Evolutionary conservation across 805 yeast species (phyloP), one percentile per base, ranked within the genome.

Genomic region (Candida sakaeoensis): DNA sequence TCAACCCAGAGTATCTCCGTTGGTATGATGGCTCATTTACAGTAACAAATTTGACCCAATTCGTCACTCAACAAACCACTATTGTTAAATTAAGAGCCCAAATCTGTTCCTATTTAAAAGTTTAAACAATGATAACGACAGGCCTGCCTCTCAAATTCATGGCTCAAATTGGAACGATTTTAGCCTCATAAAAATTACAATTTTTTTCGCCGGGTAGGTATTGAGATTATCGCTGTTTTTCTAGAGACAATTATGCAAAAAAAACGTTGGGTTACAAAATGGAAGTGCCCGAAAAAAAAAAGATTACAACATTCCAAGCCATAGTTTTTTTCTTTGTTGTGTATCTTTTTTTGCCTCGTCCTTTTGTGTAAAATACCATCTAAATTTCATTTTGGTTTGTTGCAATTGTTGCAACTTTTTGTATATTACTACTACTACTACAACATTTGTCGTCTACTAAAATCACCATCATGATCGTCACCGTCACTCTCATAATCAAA

Each of bases 401-500:
- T n/a, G n/a, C n/a, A n/a, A n/a, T 21, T 21, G 24, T 21, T 21
- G 24, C 24, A 21, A 21, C 9, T 21, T 7, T 21, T 21, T 21
- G 9, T 21, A 7, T 21, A 21, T 21, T 9, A 7, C 24, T 21
- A 21, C 9, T 21, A n/a, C n/a, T n/a, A 23, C 26, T 36, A 28
- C 26, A 27, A 28, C 22, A 28, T 28, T 7, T 23, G 12, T 12
- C 30, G 14, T 13, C 22, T 26, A 15, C n/a, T n/a, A n/a, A n/a
- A n/a, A n/a, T n/a, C n/a, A n/a, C 16, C n/a, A 29, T 29, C 33
- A 10, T 13, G 3, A 27, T 27, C 15, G 6, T 29, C 22, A 32
- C 21, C 12, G 7, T 32, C 36, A 21, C 23, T 21, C 17, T 36
- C 38, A 29, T 32, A 33, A 32, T 41, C 44, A 24, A 41, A 37